Evolutionary conservation across 306 rosid species (phyloP).

Genomic region (apple (Malus domestica)): ASM211411v1 NC_041797.1:37400501-37401000

Average conservation of each 20-base stretch:
- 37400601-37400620: background rate
- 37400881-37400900: background rate
- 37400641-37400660: background rate
- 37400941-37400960: background rate
- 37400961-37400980: slow-evolving; percentile 2
- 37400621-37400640: background rate
- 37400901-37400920: slow-evolving; percentile 1
- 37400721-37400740: slow-evolving; percentile 8
- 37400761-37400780: slow-evolving; percentile 25
- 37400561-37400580: background rate
- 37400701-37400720: background rate
- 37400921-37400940: background rate
- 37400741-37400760: background rate
- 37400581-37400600: background rate
- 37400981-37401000: background rate
- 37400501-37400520: background rate
- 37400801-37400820: slow-evolving; percentile 37
- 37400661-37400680: background rate
- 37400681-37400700: background rate
- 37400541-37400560: background rate
- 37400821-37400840: background rate
- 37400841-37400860: background rate
- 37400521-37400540: background rate
- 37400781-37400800: slow-evolving; percentile 25
- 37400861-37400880: background rate